A percentile compares a stretch with the other conserved stretches of the same genome.
These are phyloP conservation scores for Liquidambar formosana DNA, from an alignment of 164 flowering plant species.

Conservation along the genomic window DNA sequence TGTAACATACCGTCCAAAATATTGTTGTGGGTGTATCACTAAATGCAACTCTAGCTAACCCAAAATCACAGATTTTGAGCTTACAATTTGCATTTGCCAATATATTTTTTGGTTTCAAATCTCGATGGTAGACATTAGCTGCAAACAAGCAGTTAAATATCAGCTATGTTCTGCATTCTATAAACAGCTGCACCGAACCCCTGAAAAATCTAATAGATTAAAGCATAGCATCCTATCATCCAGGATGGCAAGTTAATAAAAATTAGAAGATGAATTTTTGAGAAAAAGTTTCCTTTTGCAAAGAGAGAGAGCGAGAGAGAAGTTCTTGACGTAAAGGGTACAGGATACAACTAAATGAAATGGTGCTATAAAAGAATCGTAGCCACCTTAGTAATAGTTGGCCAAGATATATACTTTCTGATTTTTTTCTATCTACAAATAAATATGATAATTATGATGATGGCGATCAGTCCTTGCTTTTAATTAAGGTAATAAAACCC, in stretches of 20 bases:
- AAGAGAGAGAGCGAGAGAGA: too few species aligned
- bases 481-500: not conserved
- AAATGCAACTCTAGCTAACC: constrained; percentile 92
- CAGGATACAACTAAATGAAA: not conserved
- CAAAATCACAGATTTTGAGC: constrained; percentile 92
- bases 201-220: not conserved
- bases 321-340: not conserved
- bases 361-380: not conserved
- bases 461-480: not conserved
- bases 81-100: constrained; percentile 95
- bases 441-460: not conserved
- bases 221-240: not conserved
- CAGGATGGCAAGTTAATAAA: too few species aligned
- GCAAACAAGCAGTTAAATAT: constrained; percentile 29
- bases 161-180: constrained; percentile 9
- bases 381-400: not conserved
- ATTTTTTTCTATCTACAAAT: not conserved
- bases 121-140: constrained; percentile 88
- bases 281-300: not conserved
- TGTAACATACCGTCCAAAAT: constrained; percentile 79
- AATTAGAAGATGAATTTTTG: not conserved
- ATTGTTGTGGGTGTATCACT: constrained; percentile 79
- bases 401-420: not conserved
- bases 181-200: not conserved
- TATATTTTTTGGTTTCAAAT: constrained; percentile 88